Base-by-base conservation (phyloP, 2,329 filamentous ascomycete species). In the Daldinia sp. region DNA sequence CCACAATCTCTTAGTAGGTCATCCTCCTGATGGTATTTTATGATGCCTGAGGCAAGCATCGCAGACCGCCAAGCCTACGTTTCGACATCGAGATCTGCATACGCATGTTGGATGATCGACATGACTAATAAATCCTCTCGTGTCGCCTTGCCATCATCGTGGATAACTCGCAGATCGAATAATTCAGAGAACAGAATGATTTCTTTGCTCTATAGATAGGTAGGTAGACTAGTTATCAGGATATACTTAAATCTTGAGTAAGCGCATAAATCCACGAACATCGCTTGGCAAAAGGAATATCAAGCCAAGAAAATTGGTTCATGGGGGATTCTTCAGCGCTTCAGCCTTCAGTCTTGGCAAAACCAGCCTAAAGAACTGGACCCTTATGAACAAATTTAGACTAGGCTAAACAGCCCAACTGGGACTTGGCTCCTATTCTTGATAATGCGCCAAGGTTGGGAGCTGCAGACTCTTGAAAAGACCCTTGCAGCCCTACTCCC, bases 341-440 rank as follows among this genome's bases (percentile, higher is more conserved):
- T 50, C 67, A 69, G 67, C 63, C 67, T 23, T 61, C 9, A 44
- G 60, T 35, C 63, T 69, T 69, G 67, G 67, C 63, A 35, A 33
- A 37, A 23, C 18, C 39, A n/a, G 30, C 41, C 15, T 30, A 4
- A 20, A 48, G 23, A 26, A 23, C 26, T 30, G 46, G 41, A 51
- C 48, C 54, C 28, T 53, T 37, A 30, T 44, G 39, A 54, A 37
- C 58, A 44, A 57, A 51, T 35, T 57, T 57, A 41, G 60, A 51
- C 6, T n/a, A 55, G 20, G 28, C 50, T 33, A 51, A 18, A 42
- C 6, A 18, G 39, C 46, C 26, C 9, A 30, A 33, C 46, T 15
- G 30, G 51, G 42, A 35, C 35, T 53, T 61, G 35, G 51, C 33
- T 37, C 35, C 28, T 15, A 9, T 35, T 20, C 33, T 18, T 50